Base-by-base conservation (phyloP, 1,139 yeast species). In the Arxiozyma heterogenica region DNA sequence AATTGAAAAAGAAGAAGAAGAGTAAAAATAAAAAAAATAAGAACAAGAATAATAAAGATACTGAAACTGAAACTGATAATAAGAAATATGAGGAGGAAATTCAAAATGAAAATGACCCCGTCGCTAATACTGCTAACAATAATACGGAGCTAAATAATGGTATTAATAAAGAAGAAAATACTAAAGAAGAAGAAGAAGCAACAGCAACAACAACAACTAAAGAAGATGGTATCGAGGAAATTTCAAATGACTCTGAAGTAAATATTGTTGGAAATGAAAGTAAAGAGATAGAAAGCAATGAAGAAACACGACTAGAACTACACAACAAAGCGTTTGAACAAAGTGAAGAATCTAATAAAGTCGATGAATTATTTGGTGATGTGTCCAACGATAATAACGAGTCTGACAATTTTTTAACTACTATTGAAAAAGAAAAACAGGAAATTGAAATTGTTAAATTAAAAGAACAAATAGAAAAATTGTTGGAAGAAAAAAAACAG, bases 401-500 rank as follows among this genome's bases (percentile, higher is more conserved):
- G 17, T 51, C 51, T 21, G 44, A 59, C 4, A 66, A 65, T 55
- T 71, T 72, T 54, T 53, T 72, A 53, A 63, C 66, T 17, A 60
- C 69, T 2, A 63, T 68, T 41, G 59, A 66, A 52, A 64, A 63
- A 49, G 65, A 65, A 45, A 64, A 63, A 47, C 63, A 61, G 38
- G 62, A 64, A 39, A 65, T 60, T 15, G 68, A 70, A 49, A 53
- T 69, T 21, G 60, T 57, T 12, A 58, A 59, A 23, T 57, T 70
- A 17, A 61, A 61, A 42, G 47, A 59, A 22, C 69, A 67, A 52
- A 62, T 72, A 30, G 65, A 61, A 41, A 57, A 57, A 7, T 60
- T 74, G 4, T 68, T 67, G 44, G 61, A 57, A 44, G 74, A 69
- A 53, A 64, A 70, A 39, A 68, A 69, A 52, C 61, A 65, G 12